A percentile compares a stretch with the other conserved stretches of the same genome.
These are phyloP conservation scores for Solanum phureja DNA, from an alignment of 257 asterid species.

Conservation along the genomic window DNA sequence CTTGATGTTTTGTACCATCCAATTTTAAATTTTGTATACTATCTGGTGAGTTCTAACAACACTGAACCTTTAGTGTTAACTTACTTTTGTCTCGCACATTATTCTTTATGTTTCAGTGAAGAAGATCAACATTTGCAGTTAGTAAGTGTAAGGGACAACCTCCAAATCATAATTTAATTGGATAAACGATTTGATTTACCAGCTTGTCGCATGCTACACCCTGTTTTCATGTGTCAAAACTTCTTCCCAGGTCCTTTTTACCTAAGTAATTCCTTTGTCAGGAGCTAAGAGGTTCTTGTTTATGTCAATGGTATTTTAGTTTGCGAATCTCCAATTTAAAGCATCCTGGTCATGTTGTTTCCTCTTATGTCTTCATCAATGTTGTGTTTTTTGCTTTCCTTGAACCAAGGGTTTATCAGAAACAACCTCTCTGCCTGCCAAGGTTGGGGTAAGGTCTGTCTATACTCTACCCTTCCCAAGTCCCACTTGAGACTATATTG, in stretches of 20 bases:
- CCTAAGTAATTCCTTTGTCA: background rate
- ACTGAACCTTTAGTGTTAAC: background rate
- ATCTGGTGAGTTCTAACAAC: slow-evolving; percentile 45
- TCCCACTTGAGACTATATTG: too few relatives aligned
- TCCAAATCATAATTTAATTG: background rate
- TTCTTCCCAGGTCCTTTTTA: background rate
- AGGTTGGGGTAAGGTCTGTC: too few relatives aligned
- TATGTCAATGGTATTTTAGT: background rate
- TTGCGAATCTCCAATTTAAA: too few relatives aligned
- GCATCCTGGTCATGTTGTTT: too few relatives aligned
- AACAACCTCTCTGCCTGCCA: background rate
- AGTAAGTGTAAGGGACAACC: background rate
- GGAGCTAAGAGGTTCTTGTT: background rate
- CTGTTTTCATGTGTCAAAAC: background rate
- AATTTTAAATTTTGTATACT: slow-evolving; percentile 60
- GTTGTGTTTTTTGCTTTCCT: too few relatives aligned
- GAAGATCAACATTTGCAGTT: background rate
- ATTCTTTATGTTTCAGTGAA: background rate
- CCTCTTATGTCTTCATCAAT: too few relatives aligned
- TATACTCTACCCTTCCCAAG: too few relatives aligned
- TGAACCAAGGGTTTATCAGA: too few relatives aligned
- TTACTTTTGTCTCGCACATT: background rate
- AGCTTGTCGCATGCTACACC: background rate
- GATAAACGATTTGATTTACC: background rate
- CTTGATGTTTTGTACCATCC: slow-evolving; percentile 91